Evolutionary conservation across 768 basidiomycete species (phyloP), one percentile per base, ranked within the genome.

Genomic region (Leccinum variicolor): DNA sequence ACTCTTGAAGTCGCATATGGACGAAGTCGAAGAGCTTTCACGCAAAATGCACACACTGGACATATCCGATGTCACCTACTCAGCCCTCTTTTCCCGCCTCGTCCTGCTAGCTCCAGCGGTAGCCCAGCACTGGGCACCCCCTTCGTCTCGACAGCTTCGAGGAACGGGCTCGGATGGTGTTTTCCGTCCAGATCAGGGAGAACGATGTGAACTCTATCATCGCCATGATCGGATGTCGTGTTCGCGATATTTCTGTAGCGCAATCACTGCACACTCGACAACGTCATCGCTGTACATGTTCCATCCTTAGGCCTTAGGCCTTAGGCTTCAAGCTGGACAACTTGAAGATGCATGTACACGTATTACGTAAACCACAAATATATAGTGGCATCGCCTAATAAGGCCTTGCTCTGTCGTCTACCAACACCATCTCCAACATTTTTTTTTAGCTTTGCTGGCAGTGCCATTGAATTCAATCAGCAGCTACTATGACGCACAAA

Each of bases 221-320:
- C 45, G 17, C 36, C 17, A 36, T 36, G 36, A 39, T n/a, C 11
- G 19, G 25, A 25, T 50, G 45, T 31, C 13, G 31, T 17, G 14
- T 26, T 26, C 0, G 52, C 15, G 6, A 62, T 33, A 9, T 19
- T 31, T 41, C 72, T 60, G 52, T 65, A 66, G 50, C 65, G 69
- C 48, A 73, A 57, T 51, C 65, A 61, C 23, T 64, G 53, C 3
- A 63, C 62, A 62, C 58, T 59, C 49, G 53, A 51, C 55, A 56
- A 46, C 5, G 41, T 58, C 70, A 72, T 74, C 13, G 51, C 41
- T 33, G 53, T 51, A 49, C 25, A 25, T n/a, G n/a, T 45, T 13
- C 19, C 11, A 14, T 0, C 33, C 31, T 31, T 31, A 31, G 31
- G 11, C 11, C 31, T 33, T 33, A 33, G 31, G 5, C 4, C 31